Evolutionary conservation across 192 early-diverging fungal genomes (phyloP), one percentile per base, ranked within the genome.

Genomic region (Coemansia sp.): DNA sequence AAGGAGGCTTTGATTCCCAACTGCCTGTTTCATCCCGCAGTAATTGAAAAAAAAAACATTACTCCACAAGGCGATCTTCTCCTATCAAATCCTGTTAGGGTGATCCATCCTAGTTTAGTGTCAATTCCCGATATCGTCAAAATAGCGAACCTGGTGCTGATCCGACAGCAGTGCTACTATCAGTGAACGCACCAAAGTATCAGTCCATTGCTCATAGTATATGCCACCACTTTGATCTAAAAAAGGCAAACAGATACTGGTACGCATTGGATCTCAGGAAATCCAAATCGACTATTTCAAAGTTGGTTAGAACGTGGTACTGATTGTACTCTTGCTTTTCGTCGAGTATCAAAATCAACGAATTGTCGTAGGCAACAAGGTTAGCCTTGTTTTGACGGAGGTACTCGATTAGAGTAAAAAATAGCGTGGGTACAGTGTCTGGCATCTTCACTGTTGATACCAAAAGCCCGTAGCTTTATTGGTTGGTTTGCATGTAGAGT

Each of bases 261-360:
- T 93, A 93, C 43, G 80, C 51, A 9, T 76, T 33, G 63, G 72
- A 72, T 55, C 91, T 75, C 70, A 89, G 91, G 61, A 95, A 89
- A 31, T 88, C 84, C 59, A 94, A 69, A 62, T 90, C 81, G 34
- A 84, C 92, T 59, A 96, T 95, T 75, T 96, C 95, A 87, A 95
- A 96, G 66, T 96, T 96, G 44, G 88, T 88, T 92, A 93, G 93
- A 65, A 90, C 90, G 66, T 93, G 90, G 72, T 89, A 93, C 8
- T 80, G 67, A 59, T 89, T 89, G 69, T 92, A 91, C 31, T 49
- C 61, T 52, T 73, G 76, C 38, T 63, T 57, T 38, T 79, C 54
- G 24, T 65, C 49, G 18, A 86, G 68, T 71, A 76, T 82, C 59
- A 66, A 63, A n/a, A 61, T 55, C 38, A 75, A 54, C 29, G 13